Conservation (phyloP, 441 rosid species). For the Erodium trifolium region DNA sequence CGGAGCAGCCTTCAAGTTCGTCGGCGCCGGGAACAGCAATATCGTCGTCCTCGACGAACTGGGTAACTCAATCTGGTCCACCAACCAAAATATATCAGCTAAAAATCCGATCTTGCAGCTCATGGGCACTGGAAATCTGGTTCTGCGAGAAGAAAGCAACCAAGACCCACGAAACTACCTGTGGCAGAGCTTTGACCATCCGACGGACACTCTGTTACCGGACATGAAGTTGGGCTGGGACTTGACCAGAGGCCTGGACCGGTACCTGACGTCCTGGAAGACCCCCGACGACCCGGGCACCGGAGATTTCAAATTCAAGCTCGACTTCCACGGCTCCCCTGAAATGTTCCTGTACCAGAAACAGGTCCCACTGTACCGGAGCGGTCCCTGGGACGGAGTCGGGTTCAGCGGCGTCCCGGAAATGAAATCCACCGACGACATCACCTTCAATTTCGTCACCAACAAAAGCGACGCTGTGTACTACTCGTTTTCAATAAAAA, state of each 20-base stretch:
- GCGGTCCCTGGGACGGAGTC: constrained; percentile 21
- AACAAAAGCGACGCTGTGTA: not conserved
- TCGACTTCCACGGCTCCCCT: constrained; percentile 21
- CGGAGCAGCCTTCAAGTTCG: not conserved
- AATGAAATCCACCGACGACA: not conserved
- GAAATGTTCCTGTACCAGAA: constrained; percentile 14
- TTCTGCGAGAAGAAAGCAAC: constrained; percentile 14
- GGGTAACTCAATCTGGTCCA: constrained; percentile 21
- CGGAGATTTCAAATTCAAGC: constrained; percentile 12
- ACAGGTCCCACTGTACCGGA: not conserved
- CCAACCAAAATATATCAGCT: not conserved
- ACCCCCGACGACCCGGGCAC: constrained; percentile 24
- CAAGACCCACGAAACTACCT: not conserved
- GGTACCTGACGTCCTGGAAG: constrained; percentile 28
- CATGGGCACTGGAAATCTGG: constrained; percentile 26
- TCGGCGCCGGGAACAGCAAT: not conserved
- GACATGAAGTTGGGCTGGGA: constrained; percentile 33
- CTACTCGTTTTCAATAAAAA: not conserved
- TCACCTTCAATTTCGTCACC: constrained; percentile 1
- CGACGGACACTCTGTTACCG: constrained; percentile 11
- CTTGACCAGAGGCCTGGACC: constrained; percentile 14
- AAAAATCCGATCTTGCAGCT: constrained; percentile 18
- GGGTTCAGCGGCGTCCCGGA: constrained; percentile 8
- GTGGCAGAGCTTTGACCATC: constrained; percentile 32
- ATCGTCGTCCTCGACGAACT: constrained; percentile 15